Evolutionary conservation across 1,139 yeast species (phyloP).

Genomic region (Sugiyamaella castrensis): DNA sequence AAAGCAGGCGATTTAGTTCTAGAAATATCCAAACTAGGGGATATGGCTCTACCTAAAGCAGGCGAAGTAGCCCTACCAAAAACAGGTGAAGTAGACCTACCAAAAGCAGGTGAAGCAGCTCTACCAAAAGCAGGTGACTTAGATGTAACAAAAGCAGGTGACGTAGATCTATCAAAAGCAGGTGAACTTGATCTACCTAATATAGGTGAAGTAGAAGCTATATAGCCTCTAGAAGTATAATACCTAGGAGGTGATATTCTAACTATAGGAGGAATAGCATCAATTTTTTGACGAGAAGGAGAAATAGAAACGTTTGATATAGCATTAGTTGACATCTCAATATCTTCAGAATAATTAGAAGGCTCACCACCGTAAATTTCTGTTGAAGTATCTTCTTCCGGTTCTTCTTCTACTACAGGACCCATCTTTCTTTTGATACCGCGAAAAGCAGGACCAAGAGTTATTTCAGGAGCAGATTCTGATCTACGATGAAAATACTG

Average conservation of each 20-base stretch:
- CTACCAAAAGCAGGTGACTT: too few species aligned
- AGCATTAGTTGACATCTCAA: slow-evolving; percentile 4
- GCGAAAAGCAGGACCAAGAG: slow-evolving; percentile 19
- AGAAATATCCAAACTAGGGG: too few species aligned
- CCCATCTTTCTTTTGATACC: slow-evolving; percentile 29
- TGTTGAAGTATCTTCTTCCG: slow-evolving; percentile 15
- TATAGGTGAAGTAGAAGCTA: neutral
- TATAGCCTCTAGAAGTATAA: slow-evolving; percentile 5
- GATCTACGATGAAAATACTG: slow-evolving; percentile 30
- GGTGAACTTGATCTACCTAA: neutral
- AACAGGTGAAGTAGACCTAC: too few species aligned
- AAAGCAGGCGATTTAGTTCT: too few species aligned
- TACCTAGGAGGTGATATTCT: neutral
- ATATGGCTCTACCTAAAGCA: too few species aligned
- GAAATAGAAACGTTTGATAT: slow-evolving; percentile 8
- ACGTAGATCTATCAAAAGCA: too few species aligned
- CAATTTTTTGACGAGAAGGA: neutral
- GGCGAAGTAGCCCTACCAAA: too few species aligned
- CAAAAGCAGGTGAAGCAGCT: neutral
- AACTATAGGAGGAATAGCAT: neutral
- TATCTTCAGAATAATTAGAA: neutral
- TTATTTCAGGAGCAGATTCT: slow-evolving; percentile 33
- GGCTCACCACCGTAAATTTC: neutral
- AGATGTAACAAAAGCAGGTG: too few species aligned
- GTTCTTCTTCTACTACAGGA: slow-evolving; percentile 34